phyloP scores from a whole-genome alignment of 352 stramenopile species.

The Aphanomyces invadans region DNA sequence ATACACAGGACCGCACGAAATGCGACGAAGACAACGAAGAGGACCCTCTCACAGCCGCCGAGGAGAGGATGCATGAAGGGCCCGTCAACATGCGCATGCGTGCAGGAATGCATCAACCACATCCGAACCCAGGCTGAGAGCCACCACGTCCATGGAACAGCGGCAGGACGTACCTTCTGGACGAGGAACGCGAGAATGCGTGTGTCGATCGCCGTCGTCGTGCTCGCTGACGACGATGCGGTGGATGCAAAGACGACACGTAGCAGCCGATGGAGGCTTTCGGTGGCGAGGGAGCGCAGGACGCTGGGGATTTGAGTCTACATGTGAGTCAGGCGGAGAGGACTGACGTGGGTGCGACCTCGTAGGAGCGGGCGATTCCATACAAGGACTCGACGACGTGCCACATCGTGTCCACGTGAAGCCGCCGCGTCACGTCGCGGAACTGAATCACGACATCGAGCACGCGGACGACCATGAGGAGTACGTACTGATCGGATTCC shows the following conservation, averaged over 20 bases:
- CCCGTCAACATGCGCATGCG: no score
- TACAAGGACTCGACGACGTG: conserved; percentile 94
- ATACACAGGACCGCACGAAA: neutral
- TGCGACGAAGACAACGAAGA: neutral
- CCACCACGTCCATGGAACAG: no score
- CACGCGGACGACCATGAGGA: conserved; percentile 92
- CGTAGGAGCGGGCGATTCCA: conserved; percentile 30
- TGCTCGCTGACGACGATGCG: conserved; percentile 28
- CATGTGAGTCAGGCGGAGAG: neutral
- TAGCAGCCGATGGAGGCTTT: conserved; percentile 53
- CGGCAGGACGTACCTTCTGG: conserved; percentile 39
- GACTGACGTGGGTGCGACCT: neutral
- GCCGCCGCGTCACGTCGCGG: conserved; percentile 42
- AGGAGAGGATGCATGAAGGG: no score
- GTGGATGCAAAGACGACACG: conserved; percentile 54
- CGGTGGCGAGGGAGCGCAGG: conserved; percentile 54
- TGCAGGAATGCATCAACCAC: no score
- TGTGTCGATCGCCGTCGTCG: conserved; percentile 52
- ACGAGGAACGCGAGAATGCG: conserved; percentile 67
- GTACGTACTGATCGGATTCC: conserved; percentile 86
- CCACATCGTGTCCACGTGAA: conserved; percentile 91
- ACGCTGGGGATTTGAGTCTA: conserved; percentile 18
- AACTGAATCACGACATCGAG: conserved; percentile 90
- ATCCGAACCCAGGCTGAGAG: no score
- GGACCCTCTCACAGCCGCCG: no score